Evolutionary conservation across 768 basidiomycete genomes (phyloP), one percentile per base, ranked within the genome.

Genomic region (Cyathus striatus): DNA sequence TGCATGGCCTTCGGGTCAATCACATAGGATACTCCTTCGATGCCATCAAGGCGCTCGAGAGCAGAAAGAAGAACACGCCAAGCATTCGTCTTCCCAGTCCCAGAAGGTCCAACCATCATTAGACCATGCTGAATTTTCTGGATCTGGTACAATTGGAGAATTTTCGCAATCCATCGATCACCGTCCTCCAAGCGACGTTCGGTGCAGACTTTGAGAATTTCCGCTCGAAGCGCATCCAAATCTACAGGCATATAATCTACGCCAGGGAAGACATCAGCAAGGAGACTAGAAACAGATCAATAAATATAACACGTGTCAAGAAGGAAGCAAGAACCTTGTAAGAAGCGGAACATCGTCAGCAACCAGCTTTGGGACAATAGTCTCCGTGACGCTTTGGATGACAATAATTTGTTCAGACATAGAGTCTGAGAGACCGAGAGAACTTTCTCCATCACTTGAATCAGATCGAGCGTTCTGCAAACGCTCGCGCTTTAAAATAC

Each of bases 1-100:
- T 96, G 88, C 72, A 99, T 97, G 10, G 96, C 96, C 63, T 99
- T 99, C 7, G 96, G 94, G 57, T 99, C 96, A 53, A 99, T 98
- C 49, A 98, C 91, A 62, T 99, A 97, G 2, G 91, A 68, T 17
- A 95, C 80, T 7, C 96, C 93, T 64, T 99, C 96, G 34, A 81
- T 68, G 22, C 92, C 94, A 60, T 97, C 94, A 21, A 97, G 70
- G 10, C 90, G 76, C 60, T 96, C 90, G 39, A 98, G 71, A 1
- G 96, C 95, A 6, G 83, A 78, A 21, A 99, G 75, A 3, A 99
- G 73, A 33, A 97, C 90, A 55, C 86, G 86, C 96, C 96, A 98
- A 0, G 96, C 94, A 50, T 93, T 89, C 1, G 89, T 95, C 66
- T 99, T 99, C 23, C 96, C 96, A 38, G 79, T 92, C 21, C 95